Evolutionary conservation across 768 basidiomycete species (phyloP).

Genomic region (Pholiota conissans): DNA sequence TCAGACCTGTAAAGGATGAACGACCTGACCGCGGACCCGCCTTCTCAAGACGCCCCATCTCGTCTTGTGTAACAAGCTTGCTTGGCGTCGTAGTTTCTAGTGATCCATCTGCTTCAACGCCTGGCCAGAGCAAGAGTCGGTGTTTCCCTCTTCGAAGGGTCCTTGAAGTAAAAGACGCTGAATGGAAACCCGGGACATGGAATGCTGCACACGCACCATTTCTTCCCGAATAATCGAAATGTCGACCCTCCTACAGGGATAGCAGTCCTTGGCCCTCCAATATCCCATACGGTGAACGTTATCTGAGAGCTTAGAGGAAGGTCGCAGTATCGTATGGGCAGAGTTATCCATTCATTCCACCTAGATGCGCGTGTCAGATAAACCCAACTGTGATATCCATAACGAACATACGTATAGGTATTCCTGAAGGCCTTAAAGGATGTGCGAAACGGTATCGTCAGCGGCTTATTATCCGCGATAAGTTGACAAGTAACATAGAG

Average conservation of each 20-base stretch:
- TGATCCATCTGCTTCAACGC: constrained; percentile 82
- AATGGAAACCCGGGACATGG: not conserved
- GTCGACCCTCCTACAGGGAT: constrained; percentile 91
- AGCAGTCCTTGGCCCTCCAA: constrained; percentile 77
- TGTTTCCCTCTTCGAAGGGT: constrained; percentile 92
- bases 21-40: constrained; percentile 34
- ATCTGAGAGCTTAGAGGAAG: constrained; percentile 88
- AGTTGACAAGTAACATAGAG: constrained; percentile 93
- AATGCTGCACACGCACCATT: constrained; percentile 60
- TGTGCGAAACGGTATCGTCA: constrained; percentile 90
- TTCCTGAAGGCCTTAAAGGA: constrained; percentile 91
- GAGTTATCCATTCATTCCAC: constrained; percentile 95
- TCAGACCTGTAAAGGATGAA: not conserved
- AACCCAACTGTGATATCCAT: not conserved
- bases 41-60: constrained; percentile 95
- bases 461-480: constrained; percentile 88
- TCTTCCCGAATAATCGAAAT: constrained; percentile 89
- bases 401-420: constrained; percentile 61
- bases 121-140: constrained; percentile 81
- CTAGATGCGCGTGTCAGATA: constrained; percentile 32
- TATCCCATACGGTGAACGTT: constrained; percentile 95
- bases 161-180: constrained; percentile 37
- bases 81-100: constrained; percentile 84
- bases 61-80: constrained; percentile 78
- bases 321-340: constrained; percentile 93